These are phyloP conservation scores for Coemansia pectinata DNA, from an alignment of 192 early-diverging fungal species.

Conservation along the genomic window DNA sequence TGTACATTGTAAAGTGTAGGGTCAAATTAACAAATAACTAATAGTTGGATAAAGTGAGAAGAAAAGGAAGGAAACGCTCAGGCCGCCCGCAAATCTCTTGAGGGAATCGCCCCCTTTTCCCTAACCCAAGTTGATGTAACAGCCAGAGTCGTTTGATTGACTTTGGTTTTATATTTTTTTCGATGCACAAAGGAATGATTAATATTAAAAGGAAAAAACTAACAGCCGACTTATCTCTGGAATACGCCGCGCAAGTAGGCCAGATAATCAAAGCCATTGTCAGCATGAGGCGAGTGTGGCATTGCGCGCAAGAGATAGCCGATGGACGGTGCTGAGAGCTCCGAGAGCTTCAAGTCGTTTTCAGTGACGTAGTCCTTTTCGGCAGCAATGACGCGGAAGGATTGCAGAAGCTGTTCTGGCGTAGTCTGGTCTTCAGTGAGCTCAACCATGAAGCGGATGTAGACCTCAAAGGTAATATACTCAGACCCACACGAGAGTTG, in stretches of 20 bases:
- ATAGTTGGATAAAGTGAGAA: conserved; percentile 7
- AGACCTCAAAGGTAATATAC: conserved; percentile 84
- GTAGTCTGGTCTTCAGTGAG: conserved; percentile 90
- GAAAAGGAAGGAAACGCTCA: background rate
- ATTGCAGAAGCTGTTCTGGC: conserved; percentile 79
- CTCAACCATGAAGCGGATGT: conserved; percentile 81
- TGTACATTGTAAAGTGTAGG: conserved; percentile 43
- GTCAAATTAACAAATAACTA: conserved; percentile 13
- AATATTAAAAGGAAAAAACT: background rate
- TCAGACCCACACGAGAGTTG: conserved; percentile 62
- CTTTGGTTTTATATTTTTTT: background rate
- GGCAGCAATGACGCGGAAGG: conserved; percentile 82
- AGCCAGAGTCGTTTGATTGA: background rate
- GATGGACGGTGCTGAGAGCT: conserved; percentile 73
- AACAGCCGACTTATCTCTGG: conserved; percentile 12
- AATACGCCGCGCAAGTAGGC: conserved; percentile 62
- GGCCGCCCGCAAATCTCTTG: background rate
- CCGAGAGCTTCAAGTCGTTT: conserved; percentile 76
- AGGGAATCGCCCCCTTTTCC: background rate
- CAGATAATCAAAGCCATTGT: conserved; percentile 77
- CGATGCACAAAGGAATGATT: background rate
- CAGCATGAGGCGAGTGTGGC: conserved; percentile 57
- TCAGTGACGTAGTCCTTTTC: conserved; percentile 89
- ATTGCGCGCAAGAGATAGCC: conserved; percentile 73
- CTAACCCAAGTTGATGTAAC: background rate